Percentiles rank a stretch among this genome's conserved stretches.
Evolutionary conservation across 345 rosid genomes (phyloP).

Genomic region (Arabis alpina): DNA sequence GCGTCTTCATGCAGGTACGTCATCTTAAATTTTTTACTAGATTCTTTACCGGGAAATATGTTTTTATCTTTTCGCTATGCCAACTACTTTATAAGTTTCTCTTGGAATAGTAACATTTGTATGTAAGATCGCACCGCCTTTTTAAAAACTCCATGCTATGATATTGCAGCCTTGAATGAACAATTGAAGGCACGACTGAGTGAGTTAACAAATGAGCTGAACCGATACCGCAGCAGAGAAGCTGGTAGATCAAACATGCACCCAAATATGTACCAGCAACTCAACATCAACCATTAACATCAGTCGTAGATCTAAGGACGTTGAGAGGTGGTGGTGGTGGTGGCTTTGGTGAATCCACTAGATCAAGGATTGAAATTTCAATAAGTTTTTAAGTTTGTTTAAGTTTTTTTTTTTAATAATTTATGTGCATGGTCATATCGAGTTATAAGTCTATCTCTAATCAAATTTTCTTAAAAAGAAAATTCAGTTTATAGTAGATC

Average conservation of each 20-base stretch:
- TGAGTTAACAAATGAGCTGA: background rate
- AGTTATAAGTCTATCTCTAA: constrained; percentile 11
- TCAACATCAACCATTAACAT: background rate
- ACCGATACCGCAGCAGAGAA: background rate
- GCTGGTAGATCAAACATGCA: background rate
- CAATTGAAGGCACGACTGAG: background rate
- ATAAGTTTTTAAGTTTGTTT: background rate
- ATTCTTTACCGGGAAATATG: too few relatives aligned
- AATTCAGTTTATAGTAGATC: background rate
- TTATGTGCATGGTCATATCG: constrained; percentile 1
- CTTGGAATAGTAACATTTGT: too few relatives aligned
- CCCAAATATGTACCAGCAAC: background rate
- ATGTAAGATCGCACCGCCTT: too few relatives aligned
- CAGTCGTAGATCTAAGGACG: background rate
- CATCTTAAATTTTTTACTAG: background rate
- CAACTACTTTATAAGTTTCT: too few relatives aligned
- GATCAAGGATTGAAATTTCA: background rate
- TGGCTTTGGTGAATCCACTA: background rate
- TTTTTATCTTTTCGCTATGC: too few relatives aligned
- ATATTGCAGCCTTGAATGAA: constrained; percentile 61
- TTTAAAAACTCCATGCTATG: background rate
- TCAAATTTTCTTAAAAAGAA: background rate
- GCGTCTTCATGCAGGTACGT: constrained; percentile 56
- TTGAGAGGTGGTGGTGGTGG: background rate
- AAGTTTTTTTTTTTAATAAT: background rate